phyloP scores from a whole-genome alignment of 805 yeast genomes.

The Cyberlindnera misumaiensis region DNA sequence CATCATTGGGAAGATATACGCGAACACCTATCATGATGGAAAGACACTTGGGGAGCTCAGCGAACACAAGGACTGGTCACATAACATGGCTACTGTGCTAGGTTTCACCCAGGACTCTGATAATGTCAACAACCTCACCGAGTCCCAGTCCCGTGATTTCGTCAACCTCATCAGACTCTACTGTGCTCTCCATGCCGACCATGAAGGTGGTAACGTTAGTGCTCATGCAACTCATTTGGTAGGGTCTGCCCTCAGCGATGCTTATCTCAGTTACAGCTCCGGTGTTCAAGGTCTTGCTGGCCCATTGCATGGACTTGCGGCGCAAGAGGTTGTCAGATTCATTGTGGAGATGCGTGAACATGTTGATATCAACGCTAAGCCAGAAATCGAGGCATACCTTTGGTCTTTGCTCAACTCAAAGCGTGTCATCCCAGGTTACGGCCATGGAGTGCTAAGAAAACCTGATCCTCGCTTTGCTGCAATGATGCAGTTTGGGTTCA shows the following conservation, averaged over 20 bases:
- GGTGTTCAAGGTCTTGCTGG: constrained; percentile 83
- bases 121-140: constrained; percentile 24
- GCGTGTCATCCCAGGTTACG: constrained; percentile 83
- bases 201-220: constrained; percentile 80
- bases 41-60: constrained; percentile 46
- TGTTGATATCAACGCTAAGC: constrained; percentile 28
- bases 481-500: constrained; percentile 59
- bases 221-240: constrained; percentile 80
- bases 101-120: constrained; percentile 44
- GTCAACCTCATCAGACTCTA: constrained; percentile 66
- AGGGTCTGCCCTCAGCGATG: constrained; percentile 74
- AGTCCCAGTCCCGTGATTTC: constrained; percentile 46
- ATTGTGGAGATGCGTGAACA: constrained; percentile 54
- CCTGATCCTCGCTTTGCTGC: constrained; percentile 80
- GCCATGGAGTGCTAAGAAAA: constrained; percentile 79
- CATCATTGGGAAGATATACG: constrained; percentile 68
- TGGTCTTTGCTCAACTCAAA: constrained; percentile 69
- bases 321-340: constrained; percentile 78
- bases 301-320: constrained; percentile 80
- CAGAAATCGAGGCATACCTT: constrained; percentile 55
- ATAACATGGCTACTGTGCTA: constrained; percentile 58
- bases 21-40: constrained; percentile 52
- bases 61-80: constrained; percentile 58
- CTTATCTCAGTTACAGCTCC: constrained; percentile 68
- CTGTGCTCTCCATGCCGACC: constrained; percentile 72